Base-by-base conservation (phyloP, 2,329 filamentous ascomycete genomes). In the Aspergillus hortae region DNA sequence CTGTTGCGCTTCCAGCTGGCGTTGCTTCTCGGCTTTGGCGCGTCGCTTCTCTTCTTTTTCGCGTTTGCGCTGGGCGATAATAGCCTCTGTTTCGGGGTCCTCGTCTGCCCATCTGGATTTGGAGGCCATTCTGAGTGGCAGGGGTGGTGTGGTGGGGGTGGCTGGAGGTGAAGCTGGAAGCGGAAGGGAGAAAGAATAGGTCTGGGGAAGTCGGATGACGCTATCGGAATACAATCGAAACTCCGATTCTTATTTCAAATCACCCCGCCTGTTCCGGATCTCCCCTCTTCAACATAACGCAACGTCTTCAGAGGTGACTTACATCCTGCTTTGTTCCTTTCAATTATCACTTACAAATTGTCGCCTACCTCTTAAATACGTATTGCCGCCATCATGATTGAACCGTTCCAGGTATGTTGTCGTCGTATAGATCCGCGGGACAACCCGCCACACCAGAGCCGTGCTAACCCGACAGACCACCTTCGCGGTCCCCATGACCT, bases 401-500 rank as follows among this genome's bases (percentile, higher is more conserved):
- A 77, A 53, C 70, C 75, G 46, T 77, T 77, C 56, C 73, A 77
- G 67, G 75, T 76, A 55, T 49, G 68, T 52, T 53, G 17, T 30
- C 21, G 38, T 40, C 27, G 23, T 23, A 19, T 45, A 17, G 23
- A 45, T 48, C n/a, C 2, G 12, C 23, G 14, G 23, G 35, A 11
- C 35, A 27, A 15, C 21, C 21, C 15, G 14, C 35, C 7, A 15
- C 35, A n/a, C 35, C 19, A 17, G 35, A 55, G 42, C 19, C 32
- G 25, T 40, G 49, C 61, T 67, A 52, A 66, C 44, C 19, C 23
- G 30, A 40, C 63, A 97, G 88, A 95, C 92, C 55, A 87, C 92
- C 59, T 97, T 97, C 73, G 91, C 92, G 58, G 94, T 97, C 62
- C 92, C 91, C 50, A 86, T 97, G 79, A 90, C 86, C 74, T 97